phyloP scores from a whole-genome alignment of 2,329 filamentous ascomycete species.

The Sclerotinia spermophila region DNA sequence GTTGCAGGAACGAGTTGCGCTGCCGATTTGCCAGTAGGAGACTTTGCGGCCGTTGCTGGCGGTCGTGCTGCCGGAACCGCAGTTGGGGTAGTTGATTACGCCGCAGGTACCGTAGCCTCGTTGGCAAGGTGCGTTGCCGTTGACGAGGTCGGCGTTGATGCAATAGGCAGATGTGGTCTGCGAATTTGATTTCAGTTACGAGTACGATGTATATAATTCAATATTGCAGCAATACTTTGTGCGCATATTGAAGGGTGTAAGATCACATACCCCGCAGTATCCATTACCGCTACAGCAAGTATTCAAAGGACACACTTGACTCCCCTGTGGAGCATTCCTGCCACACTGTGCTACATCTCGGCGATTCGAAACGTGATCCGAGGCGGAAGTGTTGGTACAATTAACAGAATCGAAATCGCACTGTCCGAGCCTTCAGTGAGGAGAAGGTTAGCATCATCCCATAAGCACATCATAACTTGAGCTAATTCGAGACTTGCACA shows the following conservation, averaged over 20 bases:
- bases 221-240: neutral
- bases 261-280: slow-evolving; percentile 16
- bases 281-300: slow-evolving; percentile 15
- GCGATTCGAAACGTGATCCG: slow-evolving; percentile 22
- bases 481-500: neutral
- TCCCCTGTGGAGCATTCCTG: slow-evolving; percentile 1
- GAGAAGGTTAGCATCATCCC: neutral
- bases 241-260: no score
- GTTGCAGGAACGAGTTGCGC: slow-evolving; percentile 33
- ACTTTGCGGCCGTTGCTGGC: slow-evolving; percentile 1
- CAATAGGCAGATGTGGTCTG: slow-evolving; percentile 16
- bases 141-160: slow-evolving; percentile 17
- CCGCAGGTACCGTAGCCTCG: slow-evolving; percentile 4
- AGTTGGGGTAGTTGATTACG: neutral
- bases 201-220: neutral
- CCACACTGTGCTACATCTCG: slow-evolving; percentile 15
- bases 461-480: neutral
- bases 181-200: neutral
- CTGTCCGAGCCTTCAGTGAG: neutral
- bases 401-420: neutral
- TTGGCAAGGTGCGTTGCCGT: slow-evolving; percentile 4
- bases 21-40: slow-evolving; percentile 14
- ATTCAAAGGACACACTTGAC: slow-evolving; percentile 15
- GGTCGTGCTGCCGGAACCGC: neutral
- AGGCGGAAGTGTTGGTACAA: neutral